These are phyloP conservation scores for Talaromyces sp. DNA, from an alignment of 2,329 filamentous ascomycete genomes.

Conservation along the genomic window DNA sequence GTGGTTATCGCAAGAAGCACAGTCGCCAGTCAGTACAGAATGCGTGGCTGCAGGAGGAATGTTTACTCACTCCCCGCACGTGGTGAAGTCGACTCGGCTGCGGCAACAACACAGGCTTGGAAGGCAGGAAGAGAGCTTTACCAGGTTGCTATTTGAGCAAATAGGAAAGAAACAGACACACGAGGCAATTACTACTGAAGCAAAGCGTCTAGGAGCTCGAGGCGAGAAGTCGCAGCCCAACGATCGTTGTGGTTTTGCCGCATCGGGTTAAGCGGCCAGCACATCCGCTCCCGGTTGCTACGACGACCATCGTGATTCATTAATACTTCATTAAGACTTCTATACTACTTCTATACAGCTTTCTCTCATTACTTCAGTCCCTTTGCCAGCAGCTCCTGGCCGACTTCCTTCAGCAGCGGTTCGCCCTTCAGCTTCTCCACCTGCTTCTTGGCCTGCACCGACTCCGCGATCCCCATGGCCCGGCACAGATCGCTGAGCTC, in stretches of 20 bases:
- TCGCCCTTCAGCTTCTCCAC: slow-evolving; percentile 54
- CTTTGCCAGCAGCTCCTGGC: slow-evolving; percentile 40
- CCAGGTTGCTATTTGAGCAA: not conserved
- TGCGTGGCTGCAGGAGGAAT: not conserved
- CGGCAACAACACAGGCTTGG: not conserved
- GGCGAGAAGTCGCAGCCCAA: not conserved
- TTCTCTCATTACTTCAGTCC: slow-evolving; percentile 19
- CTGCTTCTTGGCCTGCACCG: slow-evolving; percentile 52
- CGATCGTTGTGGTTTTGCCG: slow-evolving; percentile 23
- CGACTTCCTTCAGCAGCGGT: slow-evolving; percentile 52
- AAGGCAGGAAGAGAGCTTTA: not conserved
- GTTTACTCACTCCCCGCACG: not conserved
- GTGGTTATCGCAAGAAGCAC: not conserved
- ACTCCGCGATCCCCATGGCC: slow-evolving; percentile 68
- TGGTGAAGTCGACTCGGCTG: not conserved
- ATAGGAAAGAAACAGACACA: not conserved
- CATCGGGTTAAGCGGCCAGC: slow-evolving; percentile 15
- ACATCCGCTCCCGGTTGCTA: slow-evolving; percentile 6
- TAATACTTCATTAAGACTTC: not conserved
- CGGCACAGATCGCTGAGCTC: slow-evolving; percentile 76
- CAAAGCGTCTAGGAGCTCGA: not conserved
- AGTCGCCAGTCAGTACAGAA: not conserved
- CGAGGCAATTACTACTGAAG: not conserved
- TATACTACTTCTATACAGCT: not conserved
- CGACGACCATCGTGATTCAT: not conserved